A percentile compares a stretch with the other conserved stretches of the same genome.
These are phyloP conservation scores for Limtongia smithiae DNA, from an alignment of 805 yeast genomes.

Conservation along the genomic window DNA sequence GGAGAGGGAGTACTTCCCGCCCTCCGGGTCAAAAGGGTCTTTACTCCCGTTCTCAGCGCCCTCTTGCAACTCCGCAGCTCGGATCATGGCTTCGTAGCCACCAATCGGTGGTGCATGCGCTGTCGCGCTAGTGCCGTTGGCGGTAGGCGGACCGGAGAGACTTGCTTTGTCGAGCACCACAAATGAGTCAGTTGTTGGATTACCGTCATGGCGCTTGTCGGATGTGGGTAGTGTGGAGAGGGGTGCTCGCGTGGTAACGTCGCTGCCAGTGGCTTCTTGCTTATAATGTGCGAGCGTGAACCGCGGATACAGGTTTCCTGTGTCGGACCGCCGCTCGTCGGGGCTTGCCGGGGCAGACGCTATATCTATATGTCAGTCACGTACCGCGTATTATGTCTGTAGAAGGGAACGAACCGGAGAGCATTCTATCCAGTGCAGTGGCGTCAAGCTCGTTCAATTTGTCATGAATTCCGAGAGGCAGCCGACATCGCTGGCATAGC, in stretches of 20 bases:
- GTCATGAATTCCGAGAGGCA: conserved; percentile 26
- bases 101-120: conserved; percentile 1
- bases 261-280: neutral
- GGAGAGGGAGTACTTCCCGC: conserved; percentile 11
- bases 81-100: conserved; percentile 15
- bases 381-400: too few relatives aligned
- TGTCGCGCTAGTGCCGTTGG: conserved; percentile 2
- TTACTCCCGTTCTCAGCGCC: neutral
- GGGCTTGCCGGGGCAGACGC: conserved; percentile 2
- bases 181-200: conserved; percentile 1
- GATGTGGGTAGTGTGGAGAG: too few relatives aligned
- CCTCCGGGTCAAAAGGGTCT: neutral
- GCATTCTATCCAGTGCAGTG: conserved; percentile 10
- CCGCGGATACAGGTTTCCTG: conserved; percentile 3
- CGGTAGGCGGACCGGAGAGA: too few relatives aligned
- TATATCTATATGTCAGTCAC: neutral
- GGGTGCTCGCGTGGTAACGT: neutral
- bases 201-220: too few relatives aligned
- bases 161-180: neutral
- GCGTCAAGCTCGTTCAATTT: conserved; percentile 13
- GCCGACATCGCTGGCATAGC: conserved; percentile 28
- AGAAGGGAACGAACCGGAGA: conserved; percentile 18
- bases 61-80: neutral
- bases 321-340: neutral
- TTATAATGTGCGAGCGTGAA: conserved; percentile 4